A percentile compares a stretch with the other conserved stretches of the same genome.
Conservation (phyloP, 139 green algal species). For the Diplosphaera chodatii region DNA sequence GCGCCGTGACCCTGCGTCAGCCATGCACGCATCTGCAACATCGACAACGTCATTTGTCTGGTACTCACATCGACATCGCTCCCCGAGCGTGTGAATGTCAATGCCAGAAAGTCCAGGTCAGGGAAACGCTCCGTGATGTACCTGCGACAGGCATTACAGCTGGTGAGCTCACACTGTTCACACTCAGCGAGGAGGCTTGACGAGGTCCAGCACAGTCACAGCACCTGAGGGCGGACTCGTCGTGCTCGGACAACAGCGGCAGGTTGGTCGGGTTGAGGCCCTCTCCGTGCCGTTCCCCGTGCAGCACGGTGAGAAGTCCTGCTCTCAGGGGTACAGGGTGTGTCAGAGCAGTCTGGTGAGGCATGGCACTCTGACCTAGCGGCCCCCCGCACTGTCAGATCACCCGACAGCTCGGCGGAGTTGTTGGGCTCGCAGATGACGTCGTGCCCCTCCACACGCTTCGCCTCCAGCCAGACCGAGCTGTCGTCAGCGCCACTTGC, state of each 20-base stretch:
- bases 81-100: slow-evolving; percentile 17
- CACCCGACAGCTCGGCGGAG: slow-evolving; percentile 15
- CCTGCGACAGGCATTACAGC: too few species aligned
- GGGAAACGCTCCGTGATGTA: too few species aligned
- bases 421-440: slow-evolving; percentile 64
- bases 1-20: too few species aligned
- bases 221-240: slow-evolving; percentile 32
- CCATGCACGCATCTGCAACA: too few species aligned
- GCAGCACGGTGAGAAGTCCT: slow-evolving; percentile 66
- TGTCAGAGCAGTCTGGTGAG: too few species aligned
- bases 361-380: too few species aligned
- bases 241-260: slow-evolving; percentile 38
- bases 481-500: slow-evolving; percentile 51
- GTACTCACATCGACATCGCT: slow-evolving; percentile 30
- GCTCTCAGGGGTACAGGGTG: too few species aligned
- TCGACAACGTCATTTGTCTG: too few species aligned
- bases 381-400: too few species aligned
- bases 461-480: slow-evolving; percentile 71
- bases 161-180: too few species aligned
- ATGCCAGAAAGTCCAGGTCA: slow-evolving; percentile 23
- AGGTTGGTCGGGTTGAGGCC: slow-evolving; percentile 54
- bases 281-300: slow-evolving; percentile 42
- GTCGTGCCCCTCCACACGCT: slow-evolving; percentile 19
- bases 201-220: background rate
- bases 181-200: too few species aligned